Evolutionary conservation across 228 moss, liverwort and hornwort genomes (phyloP), one percentile per base, ranked within the genome.

Genomic region (Sphagnum fallax): DNA sequence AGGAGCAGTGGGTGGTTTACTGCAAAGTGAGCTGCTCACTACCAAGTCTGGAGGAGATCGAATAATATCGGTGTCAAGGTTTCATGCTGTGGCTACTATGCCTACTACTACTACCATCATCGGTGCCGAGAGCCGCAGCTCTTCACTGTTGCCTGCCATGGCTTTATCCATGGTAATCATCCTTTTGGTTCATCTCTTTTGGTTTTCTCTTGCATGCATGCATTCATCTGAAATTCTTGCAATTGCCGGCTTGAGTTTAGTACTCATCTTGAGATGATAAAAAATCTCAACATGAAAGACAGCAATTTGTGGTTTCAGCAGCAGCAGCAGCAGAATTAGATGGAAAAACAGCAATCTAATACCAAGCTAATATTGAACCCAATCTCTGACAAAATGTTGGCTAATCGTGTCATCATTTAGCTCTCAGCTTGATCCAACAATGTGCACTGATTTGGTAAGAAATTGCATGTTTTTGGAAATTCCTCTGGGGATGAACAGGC

Each of bases 161-260:
- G 75, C 71, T 62, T 79, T 86, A 71, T 75, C 78, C 67, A 61
- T 80, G 80, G 83, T 86, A 77, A 16, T 1, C 1, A 5, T 61
- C 65, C 14, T 49, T 10, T 49, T 13, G 48, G 3, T 49, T 65
- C 65, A 9, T 5, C 12, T 12, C 14, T 48, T 50, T 14, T 8
- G 14, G 32, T 49, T 49, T 49, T 62, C 6, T 13, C 14, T 62
- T 16, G 12, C 16, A 10, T 62, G 12, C 61, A 6, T 15, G 6
- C 9, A 55, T 8, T 55, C 32, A 32, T 32, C 32, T 32, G 32
- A 32, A 2, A 32, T 32, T 32, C 32, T 55, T 55, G 9, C 55
- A 8, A 55, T 55, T 55, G 1, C 55, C 12, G 55, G 2, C 8
- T 12, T 55, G 55, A 62, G 6, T 16, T 6, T 15, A 10, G 12